Evolutionary conservation across 75 land plant genomes (phyloP).

Genomic region (Sequoia sempervirens): DNA sequence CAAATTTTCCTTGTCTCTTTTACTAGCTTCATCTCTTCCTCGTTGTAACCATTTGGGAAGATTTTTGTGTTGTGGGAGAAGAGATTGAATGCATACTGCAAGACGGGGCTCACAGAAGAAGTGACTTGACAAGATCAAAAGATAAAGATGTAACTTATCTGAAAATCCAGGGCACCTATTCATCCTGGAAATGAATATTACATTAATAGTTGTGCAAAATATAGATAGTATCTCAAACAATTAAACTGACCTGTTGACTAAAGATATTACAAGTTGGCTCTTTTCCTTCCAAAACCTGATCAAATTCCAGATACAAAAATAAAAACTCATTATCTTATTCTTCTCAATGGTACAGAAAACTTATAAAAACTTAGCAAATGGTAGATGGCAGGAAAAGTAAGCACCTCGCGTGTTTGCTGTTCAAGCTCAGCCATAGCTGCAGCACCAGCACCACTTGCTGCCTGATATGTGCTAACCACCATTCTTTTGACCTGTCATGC

Average conservation of each 20-base stretch:
- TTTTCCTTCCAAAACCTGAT: conserved; percentile 86
- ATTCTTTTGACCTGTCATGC: conserved; percentile 64
- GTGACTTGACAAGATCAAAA: background rate
- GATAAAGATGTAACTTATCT: background rate
- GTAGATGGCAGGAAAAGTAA: background rate
- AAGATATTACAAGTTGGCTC: conserved; percentile 94
- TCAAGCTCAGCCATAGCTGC: conserved; percentile 99
- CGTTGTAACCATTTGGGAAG: conserved; percentile 89
- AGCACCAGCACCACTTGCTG: conserved; percentile 99
- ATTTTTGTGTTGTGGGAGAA: conserved; percentile 95
- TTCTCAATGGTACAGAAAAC: background rate
- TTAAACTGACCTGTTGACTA: conserved; percentile 57
- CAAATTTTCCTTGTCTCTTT: conserved; percentile 98
- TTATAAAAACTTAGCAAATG: background rate
- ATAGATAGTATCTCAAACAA: background rate
- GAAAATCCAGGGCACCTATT: conserved; percentile 5
- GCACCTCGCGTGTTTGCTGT: conserved; percentile 89
- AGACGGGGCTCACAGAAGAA: background rate
- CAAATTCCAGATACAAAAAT: conserved; percentile 7
- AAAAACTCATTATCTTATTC: background rate
- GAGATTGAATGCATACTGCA: conserved; percentile 95
- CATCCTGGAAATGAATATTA: background rate
- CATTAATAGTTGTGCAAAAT: background rate
- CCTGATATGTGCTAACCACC: conserved; percentile 99
- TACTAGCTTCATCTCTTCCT: conserved; percentile 96